phyloP scores from a whole-genome alignment of 805 yeast genomes.

The Metschnikowia henanensis region DNA sequence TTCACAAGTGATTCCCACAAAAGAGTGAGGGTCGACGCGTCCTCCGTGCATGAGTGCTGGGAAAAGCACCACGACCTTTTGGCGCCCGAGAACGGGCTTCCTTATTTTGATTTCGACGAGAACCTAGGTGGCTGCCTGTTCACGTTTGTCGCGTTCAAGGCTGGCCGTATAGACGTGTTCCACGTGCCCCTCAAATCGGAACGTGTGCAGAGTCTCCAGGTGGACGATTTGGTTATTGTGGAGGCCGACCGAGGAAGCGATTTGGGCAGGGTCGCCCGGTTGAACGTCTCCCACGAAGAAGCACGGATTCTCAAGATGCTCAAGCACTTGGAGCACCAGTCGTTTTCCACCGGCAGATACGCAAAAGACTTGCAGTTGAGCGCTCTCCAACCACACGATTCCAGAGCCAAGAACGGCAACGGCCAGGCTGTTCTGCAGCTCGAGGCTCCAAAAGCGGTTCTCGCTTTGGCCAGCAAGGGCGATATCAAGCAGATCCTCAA shows the following conservation, averaged over 20 bases:
- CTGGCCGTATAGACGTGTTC: constrained; percentile 78
- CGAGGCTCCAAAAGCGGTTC: constrained; percentile 58
- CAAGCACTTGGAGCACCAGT: constrained; percentile 72
- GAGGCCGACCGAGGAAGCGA: constrained; percentile 85
- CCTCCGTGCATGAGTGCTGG: background rate
- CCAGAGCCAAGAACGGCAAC: background rate
- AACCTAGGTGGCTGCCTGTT: constrained; percentile 1
- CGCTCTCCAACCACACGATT: constrained; percentile 15
- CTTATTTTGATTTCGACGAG: constrained; percentile 1
- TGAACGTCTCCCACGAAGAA: constrained; percentile 60
- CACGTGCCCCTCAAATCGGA: constrained; percentile 45
- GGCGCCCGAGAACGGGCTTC: constrained; percentile 2
- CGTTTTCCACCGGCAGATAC: constrained; percentile 46
- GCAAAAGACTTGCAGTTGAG: constrained; percentile 27
- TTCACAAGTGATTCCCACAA: constrained; percentile 39
- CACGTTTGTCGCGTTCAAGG: constrained; percentile 64
- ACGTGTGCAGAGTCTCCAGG: constrained; percentile 31
- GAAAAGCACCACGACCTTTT: constrained; percentile 1
- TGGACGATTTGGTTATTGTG: constrained; percentile 74
- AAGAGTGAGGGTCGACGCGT: constrained; percentile 36
- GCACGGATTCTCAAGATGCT: constrained; percentile 65
- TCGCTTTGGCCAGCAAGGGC: constrained; percentile 58
- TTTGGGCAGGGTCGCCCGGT: constrained; percentile 62
- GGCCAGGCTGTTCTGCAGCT: background rate
- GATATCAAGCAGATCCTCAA: constrained; percentile 59